Evolutionary conservation across 2,329 filamentous ascomycete species (phyloP), one percentile per base, ranked within the genome.

Genomic region (Cladophialophora carrionii): DNA sequence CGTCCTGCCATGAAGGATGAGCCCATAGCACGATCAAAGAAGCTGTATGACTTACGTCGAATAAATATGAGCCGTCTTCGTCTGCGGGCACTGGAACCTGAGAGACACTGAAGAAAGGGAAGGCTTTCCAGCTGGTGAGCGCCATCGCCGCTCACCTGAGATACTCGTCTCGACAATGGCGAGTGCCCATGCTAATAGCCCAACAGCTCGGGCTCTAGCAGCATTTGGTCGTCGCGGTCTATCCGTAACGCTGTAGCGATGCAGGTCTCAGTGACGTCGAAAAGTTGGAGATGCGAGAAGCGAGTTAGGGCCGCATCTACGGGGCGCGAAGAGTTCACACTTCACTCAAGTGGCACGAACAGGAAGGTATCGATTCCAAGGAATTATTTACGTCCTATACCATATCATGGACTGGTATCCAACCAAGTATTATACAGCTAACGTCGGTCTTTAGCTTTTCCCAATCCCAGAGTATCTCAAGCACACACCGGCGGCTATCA

Each of bases 101-200:
- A 76, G 88, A 88, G 78, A 96, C 92, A 80, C 97, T 92, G 86
- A 99, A 98, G 88, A 99, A 99, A 84, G 96, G 93, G 83, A 99
- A 99, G 72, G 90, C 89, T 90, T 97, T 97, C 94, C 95, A 98
- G 64, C 94, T 96, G 70, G 57, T 63, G 57, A 63, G 56, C 31
- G 70, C 70, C 70, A 72, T 71, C 17, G 48, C 48, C 58, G 57
- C 26, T 61, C 57, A 64, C 52, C 53, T 57, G n/a, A 60, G 49
- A 53, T 22, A 24, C n/a, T 31, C 29, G 48, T 31, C 31, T 6
- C 31, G 17, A 24, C 14, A 41, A 26, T 6, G 20, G n/a, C 22
- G 31, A 20, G 31, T 51, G 31, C 51, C 57, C 57, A 60, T 60
- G 29, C 22, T 29, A 41, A 20, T n/a, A 10, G 46, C 22, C 10